Conservation (phyloP, 1,284 basidiomycete species). For the Fomitopsis pinicola region DNA sequence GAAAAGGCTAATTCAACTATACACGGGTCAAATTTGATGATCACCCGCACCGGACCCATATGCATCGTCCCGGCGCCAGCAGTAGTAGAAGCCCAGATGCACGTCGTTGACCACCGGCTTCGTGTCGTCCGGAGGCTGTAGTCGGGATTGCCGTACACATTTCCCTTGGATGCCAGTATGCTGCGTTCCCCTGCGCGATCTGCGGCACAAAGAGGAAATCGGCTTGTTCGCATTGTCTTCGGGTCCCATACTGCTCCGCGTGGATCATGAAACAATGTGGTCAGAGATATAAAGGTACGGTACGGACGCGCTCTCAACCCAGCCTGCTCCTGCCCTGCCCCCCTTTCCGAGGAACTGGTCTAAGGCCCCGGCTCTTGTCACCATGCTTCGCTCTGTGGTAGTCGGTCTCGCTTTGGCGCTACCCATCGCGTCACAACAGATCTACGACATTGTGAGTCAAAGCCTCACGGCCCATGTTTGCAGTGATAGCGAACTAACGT, state of each 20-base stretch:
- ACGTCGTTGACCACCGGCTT: background rate
- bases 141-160: background rate
- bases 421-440: conserved; percentile 25
- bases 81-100: background rate
- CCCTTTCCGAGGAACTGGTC: background rate
- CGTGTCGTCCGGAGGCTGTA: background rate
- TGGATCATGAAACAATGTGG: background rate
- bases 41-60: background rate
- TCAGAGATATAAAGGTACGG: background rate
- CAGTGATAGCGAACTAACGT: background rate
- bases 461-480: background rate
- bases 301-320: background rate
- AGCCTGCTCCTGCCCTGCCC: background rate
- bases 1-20: too few species aligned
- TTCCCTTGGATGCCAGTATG: background rate
- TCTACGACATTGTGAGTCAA: conserved; percentile 34
- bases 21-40: background rate
- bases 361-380: background rate
- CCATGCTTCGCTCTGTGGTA: conserved; percentile 7
- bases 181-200: too few species aligned
- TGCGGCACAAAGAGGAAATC: background rate
- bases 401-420: conserved; percentile 8
- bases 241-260: background rate
- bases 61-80: background rate
- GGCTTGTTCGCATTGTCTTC: background rate